phyloP scores from a whole-genome alignment of 192 early-diverging fungal species.

The Coemansia sp. region DNA sequence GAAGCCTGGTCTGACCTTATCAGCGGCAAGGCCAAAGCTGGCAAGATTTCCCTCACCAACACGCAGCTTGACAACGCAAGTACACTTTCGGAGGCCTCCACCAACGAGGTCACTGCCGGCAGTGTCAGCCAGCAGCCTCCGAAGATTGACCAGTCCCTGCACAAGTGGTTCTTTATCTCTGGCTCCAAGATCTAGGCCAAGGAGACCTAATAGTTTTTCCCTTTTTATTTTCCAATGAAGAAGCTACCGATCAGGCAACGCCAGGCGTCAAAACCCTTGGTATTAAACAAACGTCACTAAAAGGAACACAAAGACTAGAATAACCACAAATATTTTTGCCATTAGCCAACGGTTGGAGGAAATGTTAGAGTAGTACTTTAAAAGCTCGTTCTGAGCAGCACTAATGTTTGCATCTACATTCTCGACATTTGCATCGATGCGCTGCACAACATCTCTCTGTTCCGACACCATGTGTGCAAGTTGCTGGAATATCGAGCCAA shows the following conservation, averaged over 20 bases:
- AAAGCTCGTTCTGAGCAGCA: slow-evolving; percentile 85
- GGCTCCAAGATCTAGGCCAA: slow-evolving; percentile 62
- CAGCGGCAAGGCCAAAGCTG: slow-evolving; percentile 68
- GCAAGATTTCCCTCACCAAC: slow-evolving; percentile 72
- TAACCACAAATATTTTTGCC: slow-evolving; percentile 88
- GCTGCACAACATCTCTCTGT: slow-evolving; percentile 85
- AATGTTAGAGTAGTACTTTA: slow-evolving; percentile 90
- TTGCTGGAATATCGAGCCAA: slow-evolving; percentile 86
- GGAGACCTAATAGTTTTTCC: background rate
- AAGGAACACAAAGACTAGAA: slow-evolving; percentile 85
- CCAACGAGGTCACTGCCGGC: slow-evolving; percentile 60
- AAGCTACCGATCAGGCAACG: too few relatives aligned
- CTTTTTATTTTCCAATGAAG: too few relatives aligned
- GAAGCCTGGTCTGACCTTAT: slow-evolving; percentile 92
- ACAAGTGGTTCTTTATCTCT: slow-evolving; percentile 99
- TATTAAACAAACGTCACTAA: slow-evolving; percentile 62
- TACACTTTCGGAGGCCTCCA: slow-evolving; percentile 62
- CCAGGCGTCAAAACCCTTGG: slow-evolving; percentile 14
- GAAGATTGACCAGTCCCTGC: slow-evolving; percentile 59
- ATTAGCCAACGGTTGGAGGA: slow-evolving; percentile 95
- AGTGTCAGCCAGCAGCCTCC: slow-evolving; percentile 42
- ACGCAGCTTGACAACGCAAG: slow-evolving; percentile 73
- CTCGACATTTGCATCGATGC: slow-evolving; percentile 93
- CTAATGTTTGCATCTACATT: slow-evolving; percentile 89
- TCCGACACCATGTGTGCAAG: slow-evolving; percentile 83